Conservation (phyloP, 495 filamentous ascomycete species). For the Talaromyces ruber region DNA sequence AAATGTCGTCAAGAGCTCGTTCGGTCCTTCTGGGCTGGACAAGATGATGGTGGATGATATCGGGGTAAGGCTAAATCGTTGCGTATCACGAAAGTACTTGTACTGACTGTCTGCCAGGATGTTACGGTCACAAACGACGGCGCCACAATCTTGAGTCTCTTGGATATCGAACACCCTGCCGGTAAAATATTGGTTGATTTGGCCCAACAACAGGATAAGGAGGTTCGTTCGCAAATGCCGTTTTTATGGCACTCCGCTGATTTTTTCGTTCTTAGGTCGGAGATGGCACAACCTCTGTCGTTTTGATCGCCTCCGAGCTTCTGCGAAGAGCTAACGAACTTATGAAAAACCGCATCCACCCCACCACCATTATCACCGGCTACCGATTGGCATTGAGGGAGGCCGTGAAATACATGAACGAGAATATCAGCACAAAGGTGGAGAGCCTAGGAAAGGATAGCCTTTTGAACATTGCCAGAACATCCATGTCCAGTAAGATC, state of each 20-base stretch:
- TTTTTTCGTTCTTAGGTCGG: slow-evolving; percentile 49
- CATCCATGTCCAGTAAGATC: slow-evolving; percentile 98
- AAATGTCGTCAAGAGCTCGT: slow-evolving; percentile 98
- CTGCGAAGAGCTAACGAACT: slow-evolving; percentile 91
- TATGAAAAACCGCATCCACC: slow-evolving; percentile 99
- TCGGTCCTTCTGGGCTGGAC: slow-evolving; percentile 91
- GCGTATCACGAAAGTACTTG: slow-evolving; percentile 10
- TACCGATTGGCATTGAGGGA: slow-evolving; percentile 93
- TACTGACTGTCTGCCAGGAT: slow-evolving; percentile 51
- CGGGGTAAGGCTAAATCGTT: slow-evolving; percentile 50
- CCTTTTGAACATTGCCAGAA: slow-evolving; percentile 92
- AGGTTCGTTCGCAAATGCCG: slow-evolving; percentile 39
- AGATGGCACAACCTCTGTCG: slow-evolving; percentile 96
- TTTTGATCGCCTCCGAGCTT: slow-evolving; percentile 94
- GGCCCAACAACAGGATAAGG: slow-evolving; percentile 97
- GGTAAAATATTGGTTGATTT: slow-evolving; percentile 98
- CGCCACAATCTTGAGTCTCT: slow-evolving; percentile 86
- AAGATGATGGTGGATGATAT: slow-evolving; percentile 99
- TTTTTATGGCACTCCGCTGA: slow-evolving; percentile 11
- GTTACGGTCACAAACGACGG: slow-evolving; percentile 99
- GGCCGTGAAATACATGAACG: slow-evolving; percentile 97
- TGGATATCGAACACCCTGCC: slow-evolving; percentile 96
- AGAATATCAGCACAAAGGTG: slow-evolving; percentile 92
- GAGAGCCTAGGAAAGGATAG: slow-evolving; percentile 84
- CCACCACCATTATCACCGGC: slow-evolving; percentile 97